phyloP scores from a whole-genome alignment of 495 filamentous ascomycete genomes.

The Penicillium parvum region DNA sequence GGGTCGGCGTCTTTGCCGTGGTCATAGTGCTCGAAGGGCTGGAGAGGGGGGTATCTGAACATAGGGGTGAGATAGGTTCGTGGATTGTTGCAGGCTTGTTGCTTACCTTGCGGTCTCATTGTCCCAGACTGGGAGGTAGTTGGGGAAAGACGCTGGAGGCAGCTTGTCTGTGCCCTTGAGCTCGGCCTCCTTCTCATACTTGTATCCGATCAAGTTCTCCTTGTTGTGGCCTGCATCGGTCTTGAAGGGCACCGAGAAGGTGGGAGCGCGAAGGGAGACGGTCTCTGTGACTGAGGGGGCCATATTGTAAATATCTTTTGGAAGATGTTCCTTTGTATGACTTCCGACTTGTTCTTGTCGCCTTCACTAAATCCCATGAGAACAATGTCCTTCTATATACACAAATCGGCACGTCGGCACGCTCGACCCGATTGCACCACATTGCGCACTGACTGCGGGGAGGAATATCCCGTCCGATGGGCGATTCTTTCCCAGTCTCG shows the following conservation, averaged over 20 bases:
- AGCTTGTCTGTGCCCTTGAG: conserved; percentile 42
- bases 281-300: conserved; percentile 52
- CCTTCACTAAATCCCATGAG: no score
- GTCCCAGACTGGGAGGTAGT: conserved; percentile 77
- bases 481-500: not conserved
- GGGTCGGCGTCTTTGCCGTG: conserved; percentile 50
- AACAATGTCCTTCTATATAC: not conserved
- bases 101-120: conserved; percentile 42
- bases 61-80: not conserved
- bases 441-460: not conserved
- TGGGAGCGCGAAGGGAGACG: conserved; percentile 28
- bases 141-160: conserved; percentile 54
- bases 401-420: not conserved
- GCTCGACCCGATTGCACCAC: not conserved
- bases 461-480: not conserved
- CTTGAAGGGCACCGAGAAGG: conserved; percentile 33
- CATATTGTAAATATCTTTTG: conserved; percentile 32
- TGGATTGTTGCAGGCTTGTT: not conserved
- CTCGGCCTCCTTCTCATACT: conserved; percentile 41
- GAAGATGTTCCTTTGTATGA: no score
- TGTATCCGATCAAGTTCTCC: conserved; percentile 53
- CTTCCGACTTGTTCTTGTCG: no score
- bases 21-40: conserved; percentile 45
- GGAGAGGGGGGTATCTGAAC: conserved; percentile 39
- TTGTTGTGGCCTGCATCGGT: conserved; percentile 54